Evolutionary conservation across 2,329 filamentous ascomycete species (phyloP).

Genomic region (Neoascochyta sp.): DNA sequence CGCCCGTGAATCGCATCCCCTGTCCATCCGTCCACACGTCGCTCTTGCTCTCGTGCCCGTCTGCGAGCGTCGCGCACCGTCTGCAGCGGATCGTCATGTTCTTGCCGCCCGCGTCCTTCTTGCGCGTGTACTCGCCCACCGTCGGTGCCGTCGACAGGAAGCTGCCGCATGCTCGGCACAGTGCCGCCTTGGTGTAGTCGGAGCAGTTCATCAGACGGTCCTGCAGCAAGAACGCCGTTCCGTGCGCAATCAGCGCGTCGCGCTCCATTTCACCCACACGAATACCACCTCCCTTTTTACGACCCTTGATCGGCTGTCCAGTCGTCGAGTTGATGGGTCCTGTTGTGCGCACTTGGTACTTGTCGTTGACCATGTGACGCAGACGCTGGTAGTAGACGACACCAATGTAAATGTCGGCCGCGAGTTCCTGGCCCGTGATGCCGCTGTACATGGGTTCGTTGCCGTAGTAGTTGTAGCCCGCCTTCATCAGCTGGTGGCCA

Average conservation of each 20-base stretch:
- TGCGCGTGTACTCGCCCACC: constrained; percentile 55
- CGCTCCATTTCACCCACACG: constrained; percentile 99
- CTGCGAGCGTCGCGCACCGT: constrained; percentile 62
- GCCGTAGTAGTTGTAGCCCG: constrained; percentile 96
- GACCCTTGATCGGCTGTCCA: constrained; percentile 93
- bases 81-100: constrained; percentile 76
- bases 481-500: constrained; percentile 89
- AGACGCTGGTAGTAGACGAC: constrained; percentile 98
- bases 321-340: constrained; percentile 87
- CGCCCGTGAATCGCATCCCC: constrained; percentile 79
- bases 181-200: constrained; percentile 84
- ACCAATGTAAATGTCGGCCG: constrained; percentile 92
- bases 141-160: constrained; percentile 86
- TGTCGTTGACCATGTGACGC: constrained; percentile 99
- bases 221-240: constrained; percentile 89
- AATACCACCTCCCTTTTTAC: constrained; percentile 95
- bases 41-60: constrained; percentile 57
- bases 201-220: constrained; percentile 96
- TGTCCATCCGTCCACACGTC: constrained; percentile 84
- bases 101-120: constrained; percentile 57
- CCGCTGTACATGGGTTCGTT: constrained; percentile 99
- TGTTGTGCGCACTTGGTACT: constrained; percentile 96
- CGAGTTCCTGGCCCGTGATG: constrained; percentile 90
- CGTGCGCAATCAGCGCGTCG: constrained; percentile 90
- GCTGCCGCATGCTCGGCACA: constrained; percentile 83